Conservation (phyloP, 2,329 filamentous ascomycete species). For the Botrytis porri region DNA sequence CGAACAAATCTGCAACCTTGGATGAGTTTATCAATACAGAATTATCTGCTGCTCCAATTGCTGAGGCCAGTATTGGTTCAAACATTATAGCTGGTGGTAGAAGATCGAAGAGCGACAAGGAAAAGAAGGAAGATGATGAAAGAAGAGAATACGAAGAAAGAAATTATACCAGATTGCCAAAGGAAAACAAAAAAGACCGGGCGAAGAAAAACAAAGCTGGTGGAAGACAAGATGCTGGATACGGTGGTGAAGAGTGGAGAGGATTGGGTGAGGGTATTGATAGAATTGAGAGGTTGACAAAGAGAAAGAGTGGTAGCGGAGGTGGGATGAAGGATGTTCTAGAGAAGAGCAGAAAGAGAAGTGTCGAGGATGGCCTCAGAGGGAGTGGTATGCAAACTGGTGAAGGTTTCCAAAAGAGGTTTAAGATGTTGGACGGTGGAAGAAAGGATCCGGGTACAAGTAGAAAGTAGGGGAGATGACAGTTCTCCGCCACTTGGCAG, state of each 20-base stretch:
- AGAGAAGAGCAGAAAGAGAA: conserved; percentile 84
- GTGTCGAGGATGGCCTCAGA: conserved; percentile 69
- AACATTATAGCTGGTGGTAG: conserved; percentile 80
- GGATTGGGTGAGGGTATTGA: conserved; percentile 81
- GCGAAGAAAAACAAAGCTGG: conserved; percentile 54
- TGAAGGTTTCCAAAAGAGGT: conserved; percentile 69
- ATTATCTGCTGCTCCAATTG: conserved; percentile 74
- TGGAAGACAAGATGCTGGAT: conserved; percentile 51
- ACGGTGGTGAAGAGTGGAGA: conserved; percentile 92
- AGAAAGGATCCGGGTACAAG: conserved; percentile 40
- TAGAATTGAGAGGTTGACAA: conserved; percentile 79
- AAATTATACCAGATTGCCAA: conserved; percentile 85
- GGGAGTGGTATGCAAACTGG: conserved; percentile 67
- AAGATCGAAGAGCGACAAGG: conserved; percentile 70
- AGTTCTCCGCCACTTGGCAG: not conserved
- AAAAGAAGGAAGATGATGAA: conserved; percentile 76
- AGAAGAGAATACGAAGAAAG: conserved; percentile 83
- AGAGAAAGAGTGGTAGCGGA: conserved; percentile 57
- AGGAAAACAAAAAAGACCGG: conserved; percentile 83
- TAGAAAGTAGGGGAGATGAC: not conserved
- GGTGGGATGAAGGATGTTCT: conserved; percentile 50
- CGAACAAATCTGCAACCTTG: conserved; percentile 75
- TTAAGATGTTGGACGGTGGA: conserved; percentile 49
- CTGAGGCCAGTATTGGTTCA: conserved; percentile 87
- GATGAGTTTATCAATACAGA: conserved; percentile 90